A percentile compares a stretch with the other conserved stretches of the same genome.
Evolutionary conservation across 2,329 filamentous ascomycete species (phyloP).

Genomic region (Stachybotrys echinatus): DNA sequence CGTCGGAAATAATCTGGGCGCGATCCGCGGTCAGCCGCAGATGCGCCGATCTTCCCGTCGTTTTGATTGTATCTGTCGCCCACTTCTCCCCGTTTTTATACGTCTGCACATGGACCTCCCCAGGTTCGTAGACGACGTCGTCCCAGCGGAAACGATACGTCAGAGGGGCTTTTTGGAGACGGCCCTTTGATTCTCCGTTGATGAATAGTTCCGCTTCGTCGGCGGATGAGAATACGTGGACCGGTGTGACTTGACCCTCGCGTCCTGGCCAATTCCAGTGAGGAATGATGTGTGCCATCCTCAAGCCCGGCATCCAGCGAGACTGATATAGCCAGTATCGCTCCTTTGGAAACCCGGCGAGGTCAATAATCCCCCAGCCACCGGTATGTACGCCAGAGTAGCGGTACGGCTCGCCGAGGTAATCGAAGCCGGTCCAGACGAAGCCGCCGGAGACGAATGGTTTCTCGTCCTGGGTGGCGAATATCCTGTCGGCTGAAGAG

Average conservation of each 20-base stretch:
- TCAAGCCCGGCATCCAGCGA: slow-evolving; percentile 42
- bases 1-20: slow-evolving; percentile 29
- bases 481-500: slow-evolving; percentile 48
- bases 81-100: slow-evolving; percentile 42
- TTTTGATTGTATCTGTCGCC: slow-evolving; percentile 36
- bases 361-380: slow-evolving; percentile 52
- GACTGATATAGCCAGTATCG: slow-evolving; percentile 50
- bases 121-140: slow-evolving; percentile 39
- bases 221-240: slow-evolving; percentile 46
- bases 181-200: slow-evolving; percentile 41
- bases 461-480: slow-evolving; percentile 39
- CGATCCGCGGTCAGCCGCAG: slow-evolving; percentile 36
- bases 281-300: slow-evolving; percentile 47
- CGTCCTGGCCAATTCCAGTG: slow-evolving; percentile 52
- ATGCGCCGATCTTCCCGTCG: slow-evolving; percentile 30
- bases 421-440: slow-evolving; percentile 47
- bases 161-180: slow-evolving; percentile 23
- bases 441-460: slow-evolving; percentile 49
- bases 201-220: slow-evolving; percentile 51
- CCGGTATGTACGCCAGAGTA: slow-evolving; percentile 42
- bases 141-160: slow-evolving; percentile 52
- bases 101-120: slow-evolving; percentile 39
- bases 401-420: slow-evolving; percentile 44
- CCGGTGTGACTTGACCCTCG: slow-evolving; percentile 41
- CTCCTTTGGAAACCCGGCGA: slow-evolving; percentile 53